Percentiles rank a stretch among this genome's conserved stretches.
Evolutionary conservation across 495 filamentous ascomycete species (phyloP).

Genomic region (Penicillium parvum): DNA sequence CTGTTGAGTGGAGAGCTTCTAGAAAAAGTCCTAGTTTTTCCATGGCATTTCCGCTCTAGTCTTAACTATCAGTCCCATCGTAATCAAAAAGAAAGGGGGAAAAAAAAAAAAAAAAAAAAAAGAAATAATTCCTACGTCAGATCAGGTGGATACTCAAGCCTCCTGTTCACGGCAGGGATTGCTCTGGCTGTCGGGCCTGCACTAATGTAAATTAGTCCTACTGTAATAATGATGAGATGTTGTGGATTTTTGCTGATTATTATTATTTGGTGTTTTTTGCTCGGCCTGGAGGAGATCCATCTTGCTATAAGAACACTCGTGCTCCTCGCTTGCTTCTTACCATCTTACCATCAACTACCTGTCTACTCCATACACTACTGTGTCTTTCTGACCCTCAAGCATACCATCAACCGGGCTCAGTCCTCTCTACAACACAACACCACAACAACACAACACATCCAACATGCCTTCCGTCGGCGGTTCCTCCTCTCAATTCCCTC

Average conservation of each 20-base stretch:
- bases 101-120: slow-evolving; percentile 17
- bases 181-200: slow-evolving; percentile 12
- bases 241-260: too few relatives aligned
- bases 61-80: slow-evolving; percentile 17
- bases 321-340: slow-evolving; percentile 11
- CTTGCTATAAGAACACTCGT: slow-evolving; percentile 22
- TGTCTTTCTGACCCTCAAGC: slow-evolving; percentile 7
- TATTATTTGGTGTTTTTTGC: too few relatives aligned
- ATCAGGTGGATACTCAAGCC: slow-evolving; percentile 34
- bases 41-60: slow-evolving; percentile 36
- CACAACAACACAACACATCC: slow-evolving; percentile 18
- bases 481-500: slow-evolving; percentile 62
- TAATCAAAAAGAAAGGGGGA: slow-evolving; percentile 17
- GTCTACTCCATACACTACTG: slow-evolving; percentile 6
- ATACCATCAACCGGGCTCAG: too few relatives aligned
- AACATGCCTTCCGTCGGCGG: slow-evolving; percentile 68
- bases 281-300: slow-evolving; percentile 9
- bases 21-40: slow-evolving; percentile 37
- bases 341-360: slow-evolving; percentile 1
- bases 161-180: slow-evolving; percentile 41
- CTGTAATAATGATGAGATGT: slow-evolving; percentile 17
- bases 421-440: slow-evolving; percentile 2
- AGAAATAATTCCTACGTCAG: slow-evolving; percentile 32
- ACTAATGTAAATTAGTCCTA: slow-evolving; percentile 20
- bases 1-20: slow-evolving; percentile 37